A percentile compares a stretch with the other conserved stretches of the same genome.
phyloP scores from a whole-genome alignment of 148 eudicot genomes.

The Polygonum maritimum region DNA sequence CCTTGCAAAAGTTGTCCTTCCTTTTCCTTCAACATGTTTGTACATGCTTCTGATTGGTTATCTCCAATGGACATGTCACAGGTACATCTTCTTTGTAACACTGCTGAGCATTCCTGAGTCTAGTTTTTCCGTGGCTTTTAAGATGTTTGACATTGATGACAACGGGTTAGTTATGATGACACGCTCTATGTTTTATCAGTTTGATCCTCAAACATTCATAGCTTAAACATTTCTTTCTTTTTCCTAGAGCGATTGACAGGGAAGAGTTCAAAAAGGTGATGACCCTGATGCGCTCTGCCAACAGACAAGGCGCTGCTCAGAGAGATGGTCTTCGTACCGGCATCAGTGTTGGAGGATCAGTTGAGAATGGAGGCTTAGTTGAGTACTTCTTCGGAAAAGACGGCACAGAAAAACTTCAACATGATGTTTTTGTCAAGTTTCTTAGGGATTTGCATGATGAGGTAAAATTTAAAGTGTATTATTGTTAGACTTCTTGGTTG shows the following conservation, averaged over 20 bases:
- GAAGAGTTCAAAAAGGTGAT: slow-evolving; percentile 68
- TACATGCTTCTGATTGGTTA: not conserved
- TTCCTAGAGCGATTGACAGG: slow-evolving; percentile 53
- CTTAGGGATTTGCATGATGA: slow-evolving; percentile 61
- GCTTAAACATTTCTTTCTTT: not conserved
- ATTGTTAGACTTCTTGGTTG: not conserved
- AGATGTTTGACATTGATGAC: slow-evolving; percentile 57
- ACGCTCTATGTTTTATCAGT: slow-evolving; percentile 5
- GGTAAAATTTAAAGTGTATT: slow-evolving; percentile 28
- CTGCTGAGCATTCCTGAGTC: slow-evolving; percentile 67
- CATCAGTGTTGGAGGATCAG: slow-evolving; percentile 34
- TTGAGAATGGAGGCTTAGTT: slow-evolving; percentile 74
- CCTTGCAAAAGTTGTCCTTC: not conserved
- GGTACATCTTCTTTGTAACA: slow-evolving; percentile 67
- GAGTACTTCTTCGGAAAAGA: slow-evolving; percentile 72
- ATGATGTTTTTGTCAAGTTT: slow-evolving; percentile 65
- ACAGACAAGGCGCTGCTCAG: slow-evolving; percentile 81
- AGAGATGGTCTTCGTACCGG: slow-evolving; percentile 74
- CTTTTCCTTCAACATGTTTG: not conserved
- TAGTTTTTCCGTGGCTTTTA: slow-evolving; percentile 58
- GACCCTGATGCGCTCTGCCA: slow-evolving; percentile 53
- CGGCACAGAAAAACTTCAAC: slow-evolving; percentile 44
- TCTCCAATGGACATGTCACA: slow-evolving; percentile 17
- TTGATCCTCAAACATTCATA: not conserved
- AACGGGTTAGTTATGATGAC: slow-evolving; percentile 34